Conservation (phyloP, 805 yeast species). For the Ogataea corticis region DNA sequence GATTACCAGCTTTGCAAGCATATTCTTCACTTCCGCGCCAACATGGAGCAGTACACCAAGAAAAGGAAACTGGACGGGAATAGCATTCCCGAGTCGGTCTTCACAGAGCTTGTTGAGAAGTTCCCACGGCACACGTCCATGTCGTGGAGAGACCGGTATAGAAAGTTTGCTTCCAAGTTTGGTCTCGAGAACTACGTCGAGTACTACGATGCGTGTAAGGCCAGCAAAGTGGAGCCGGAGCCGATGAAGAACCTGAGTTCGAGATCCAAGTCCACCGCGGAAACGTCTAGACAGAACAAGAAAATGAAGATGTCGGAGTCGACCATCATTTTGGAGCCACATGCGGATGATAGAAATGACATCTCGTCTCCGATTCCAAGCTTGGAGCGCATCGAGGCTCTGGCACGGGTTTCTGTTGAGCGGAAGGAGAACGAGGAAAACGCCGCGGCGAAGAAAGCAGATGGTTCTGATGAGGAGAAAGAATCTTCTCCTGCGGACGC, state of each 20-base stretch:
- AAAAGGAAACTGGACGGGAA: conserved; percentile 25
- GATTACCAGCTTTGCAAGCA: conserved; percentile 58
- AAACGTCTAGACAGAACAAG: conserved; percentile 24
- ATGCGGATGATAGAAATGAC: conserved; percentile 9
- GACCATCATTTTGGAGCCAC: background rate
- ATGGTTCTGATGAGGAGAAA: conserved; percentile 6
- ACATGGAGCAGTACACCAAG: conserved; percentile 21
- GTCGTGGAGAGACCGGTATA: conserved; percentile 82
- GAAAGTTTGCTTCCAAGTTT: conserved; percentile 65
- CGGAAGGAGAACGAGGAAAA: conserved; percentile 23
- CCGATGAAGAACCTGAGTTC: conserved; percentile 61
- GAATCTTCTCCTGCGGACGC: too few relatives aligned
- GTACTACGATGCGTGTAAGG: conserved; percentile 48
- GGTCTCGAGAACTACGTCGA: conserved; percentile 59
- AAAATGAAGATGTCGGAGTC: conserved; percentile 12
- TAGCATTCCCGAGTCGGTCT: conserved; percentile 39
- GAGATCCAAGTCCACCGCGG: conserved; percentile 36
- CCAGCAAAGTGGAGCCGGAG: conserved; percentile 43
- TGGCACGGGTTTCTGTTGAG: conserved; percentile 31
- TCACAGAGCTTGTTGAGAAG: conserved; percentile 38
- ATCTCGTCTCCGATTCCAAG: conserved; percentile 9
- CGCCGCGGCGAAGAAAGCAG: conserved; percentile 15
- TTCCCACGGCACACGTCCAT: conserved; percentile 58
- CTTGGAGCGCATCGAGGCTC: conserved; percentile 26
- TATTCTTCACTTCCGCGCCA: conserved; percentile 24